These are phyloP conservation scores for Aurantiochytrium sp. DNA, from an alignment of 108 stramenopile species.

Conservation along the genomic window DNA sequence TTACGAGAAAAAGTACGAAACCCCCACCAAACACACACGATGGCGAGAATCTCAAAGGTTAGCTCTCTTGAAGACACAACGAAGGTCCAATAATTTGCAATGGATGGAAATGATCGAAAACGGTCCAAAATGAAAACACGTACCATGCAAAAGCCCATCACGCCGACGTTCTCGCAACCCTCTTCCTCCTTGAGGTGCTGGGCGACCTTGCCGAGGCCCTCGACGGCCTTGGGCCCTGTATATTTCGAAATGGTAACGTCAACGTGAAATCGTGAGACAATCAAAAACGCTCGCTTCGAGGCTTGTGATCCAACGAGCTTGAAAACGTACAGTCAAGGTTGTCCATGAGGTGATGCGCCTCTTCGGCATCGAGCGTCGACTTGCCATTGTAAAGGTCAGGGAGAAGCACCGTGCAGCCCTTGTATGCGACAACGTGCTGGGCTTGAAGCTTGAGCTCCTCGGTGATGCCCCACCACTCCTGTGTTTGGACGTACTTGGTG, in stretches of 20 bases:
- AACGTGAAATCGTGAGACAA: no score
- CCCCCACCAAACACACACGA: no score
- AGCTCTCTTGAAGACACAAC: no score
- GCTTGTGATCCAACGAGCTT: no score
- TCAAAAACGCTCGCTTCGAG: no score
- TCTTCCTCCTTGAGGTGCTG: constrained; percentile 3
- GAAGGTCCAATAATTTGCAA: no score
- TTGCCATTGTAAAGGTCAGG: constrained; percentile 41
- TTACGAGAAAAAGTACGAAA: no score
- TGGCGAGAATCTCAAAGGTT: no score
- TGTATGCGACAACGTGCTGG: neutral
- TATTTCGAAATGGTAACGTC: no score
- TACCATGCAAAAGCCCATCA: constrained; percentile 36
- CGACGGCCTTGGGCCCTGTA: constrained; percentile 19
- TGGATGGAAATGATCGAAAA: no score
- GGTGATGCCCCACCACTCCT: constrained; percentile 42
- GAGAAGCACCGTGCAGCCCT: constrained; percentile 13
- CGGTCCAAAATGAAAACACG: neutral
- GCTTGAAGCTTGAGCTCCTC: constrained; percentile 24
- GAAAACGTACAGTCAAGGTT: constrained; percentile 28
- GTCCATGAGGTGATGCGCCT: constrained; percentile 35
- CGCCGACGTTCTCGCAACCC: constrained; percentile 18
- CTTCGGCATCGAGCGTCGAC: constrained; percentile 28
- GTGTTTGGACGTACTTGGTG: neutral
- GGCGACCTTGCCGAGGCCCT: constrained; percentile 19